phyloP scores from a whole-genome alignment of 352 stramenopile genomes.

The Phytophthora litchii region DNA sequence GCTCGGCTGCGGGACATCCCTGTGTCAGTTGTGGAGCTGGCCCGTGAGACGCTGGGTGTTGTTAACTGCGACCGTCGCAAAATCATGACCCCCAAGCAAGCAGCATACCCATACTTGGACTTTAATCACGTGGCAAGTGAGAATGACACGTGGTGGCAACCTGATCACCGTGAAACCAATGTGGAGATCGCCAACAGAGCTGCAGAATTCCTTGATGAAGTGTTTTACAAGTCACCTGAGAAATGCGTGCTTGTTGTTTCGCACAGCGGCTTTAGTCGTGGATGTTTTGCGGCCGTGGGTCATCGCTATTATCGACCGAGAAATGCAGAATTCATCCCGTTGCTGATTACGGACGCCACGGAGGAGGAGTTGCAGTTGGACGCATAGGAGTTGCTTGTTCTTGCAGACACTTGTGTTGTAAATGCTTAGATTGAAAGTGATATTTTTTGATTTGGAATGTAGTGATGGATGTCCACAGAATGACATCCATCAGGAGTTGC shows the following conservation, averaged over 20 bases:
- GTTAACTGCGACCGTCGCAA: slow-evolving; percentile 69
- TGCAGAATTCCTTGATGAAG: slow-evolving; percentile 51
- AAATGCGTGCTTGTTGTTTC: slow-evolving; percentile 59
- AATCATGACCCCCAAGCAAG: slow-evolving; percentile 41
- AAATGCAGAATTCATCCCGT: slow-evolving; percentile 72
- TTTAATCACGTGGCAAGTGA: slow-evolving; percentile 52
- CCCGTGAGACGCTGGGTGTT: slow-evolving; percentile 69
- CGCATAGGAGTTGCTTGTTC: slow-evolving; percentile 1
- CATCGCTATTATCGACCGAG: slow-evolving; percentile 69
- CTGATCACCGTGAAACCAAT: slow-evolving; percentile 63
- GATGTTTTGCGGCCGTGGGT: slow-evolving; percentile 59
- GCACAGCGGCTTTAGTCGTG: slow-evolving; percentile 72
- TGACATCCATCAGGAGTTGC: not conserved
- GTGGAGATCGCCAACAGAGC: slow-evolving; percentile 63
- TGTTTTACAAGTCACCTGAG: slow-evolving; percentile 46
- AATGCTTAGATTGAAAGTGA: slow-evolving; percentile 27
- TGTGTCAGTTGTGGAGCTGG: slow-evolving; percentile 58
- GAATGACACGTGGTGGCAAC: slow-evolving; percentile 60
- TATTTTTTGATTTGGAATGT: not conserved
- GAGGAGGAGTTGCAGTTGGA: slow-evolving; percentile 32
- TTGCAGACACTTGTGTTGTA: slow-evolving; percentile 16
- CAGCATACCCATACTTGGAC: slow-evolving; percentile 53
- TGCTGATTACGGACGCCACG: slow-evolving; percentile 51
- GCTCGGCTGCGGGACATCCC: slow-evolving; percentile 33
- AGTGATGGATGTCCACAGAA: slow-evolving; percentile 15